Evolutionary conservation across 345 rosid species (phyloP).

Genomic region (Pistacia vera): DNA sequence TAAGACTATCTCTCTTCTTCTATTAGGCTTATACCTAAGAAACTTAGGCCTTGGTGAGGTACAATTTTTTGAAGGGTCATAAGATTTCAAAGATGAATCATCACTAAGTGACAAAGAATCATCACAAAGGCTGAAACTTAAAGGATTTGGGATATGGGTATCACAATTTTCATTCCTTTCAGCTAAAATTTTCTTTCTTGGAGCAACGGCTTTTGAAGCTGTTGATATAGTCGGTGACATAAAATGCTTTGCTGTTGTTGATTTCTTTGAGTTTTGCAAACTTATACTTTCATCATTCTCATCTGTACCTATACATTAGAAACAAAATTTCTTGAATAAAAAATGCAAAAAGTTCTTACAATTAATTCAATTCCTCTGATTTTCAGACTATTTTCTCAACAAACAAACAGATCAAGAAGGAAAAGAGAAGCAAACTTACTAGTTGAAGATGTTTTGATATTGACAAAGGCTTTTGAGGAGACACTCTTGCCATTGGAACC

Average conservation of each 20-base stretch:
- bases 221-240: conserved; percentile 40
- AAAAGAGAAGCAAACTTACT: background rate
- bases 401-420: background rate
- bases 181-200: conserved; percentile 37
- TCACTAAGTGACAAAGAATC: background rate
- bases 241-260: conserved; percentile 21
- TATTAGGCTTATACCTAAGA: conserved; percentile 38
- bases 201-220: conserved; percentile 33
- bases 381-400: background rate
- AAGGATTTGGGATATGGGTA: conserved; percentile 18
- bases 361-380: background rate
- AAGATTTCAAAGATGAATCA: conserved; percentile 24
- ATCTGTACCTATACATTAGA: conserved; percentile 22
- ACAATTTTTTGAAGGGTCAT: conserved; percentile 32
- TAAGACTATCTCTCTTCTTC: conserved; percentile 32
- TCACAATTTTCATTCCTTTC: conserved; percentile 38
- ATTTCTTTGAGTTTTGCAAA: conserved; percentile 21
- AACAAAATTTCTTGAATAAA: background rate
- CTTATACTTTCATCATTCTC: conserved; percentile 30
- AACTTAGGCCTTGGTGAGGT: conserved; percentile 50
- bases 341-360: background rate
- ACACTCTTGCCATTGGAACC: background rate
- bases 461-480: conserved; percentile 11
- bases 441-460: conserved; percentile 15
- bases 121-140: background rate